Evolutionary conservation across 306 rosid genomes (phyloP), one percentile per base, ranked within the genome.

Genomic region (Cicer chorassanicum): DNA sequence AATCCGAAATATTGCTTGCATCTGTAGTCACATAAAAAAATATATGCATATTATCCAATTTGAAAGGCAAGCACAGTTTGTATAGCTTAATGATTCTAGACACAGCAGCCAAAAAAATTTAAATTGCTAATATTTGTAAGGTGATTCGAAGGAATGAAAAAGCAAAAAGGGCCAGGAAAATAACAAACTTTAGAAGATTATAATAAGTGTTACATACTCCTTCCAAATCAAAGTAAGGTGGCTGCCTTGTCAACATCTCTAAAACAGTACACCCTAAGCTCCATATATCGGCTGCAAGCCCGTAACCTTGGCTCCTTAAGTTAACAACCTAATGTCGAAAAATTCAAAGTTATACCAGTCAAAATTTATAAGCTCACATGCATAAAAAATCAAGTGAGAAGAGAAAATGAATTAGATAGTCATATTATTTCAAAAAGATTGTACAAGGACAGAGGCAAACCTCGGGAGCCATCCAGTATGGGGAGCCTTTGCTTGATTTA

Each of bases 381-480:
- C 11, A 39, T 48, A 39, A 3, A 29, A 29, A 29, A 29, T 29
- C 34, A 29, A 29, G 34, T 29, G 4, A 29, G 34, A 29, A 4
- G 34, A 29, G 34, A 29, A 29, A 61, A 51, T 72, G 34, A 53
- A 71, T 48, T 50, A 80, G 49, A 55, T 14, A 60, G 62, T 40
- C 70, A 72, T 40, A 62, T 29, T 14, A 84, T 24, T 29, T 54
- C 44, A 69, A 63, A 57, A 51, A 70, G 43, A 75, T 60, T 12
- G 38, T 48, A 13, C 55, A 63, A 76, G 79, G 65, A 50, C 29
- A 71, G 76, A 68, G 79, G 51, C 81, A 76, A 70, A 87, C 90
- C 90, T 87, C 90, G 36, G 90, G 90, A 39, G 90, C 90, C 90
- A 87, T 87, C 90, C 90, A 87, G 82, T 73, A 84, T 53, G 90